Percentiles rank a stretch among this genome's conserved stretches.
Evolutionary conservation across 805 yeast species (phyloP).

Genomic region (Lipomyces lipofer): DNA sequence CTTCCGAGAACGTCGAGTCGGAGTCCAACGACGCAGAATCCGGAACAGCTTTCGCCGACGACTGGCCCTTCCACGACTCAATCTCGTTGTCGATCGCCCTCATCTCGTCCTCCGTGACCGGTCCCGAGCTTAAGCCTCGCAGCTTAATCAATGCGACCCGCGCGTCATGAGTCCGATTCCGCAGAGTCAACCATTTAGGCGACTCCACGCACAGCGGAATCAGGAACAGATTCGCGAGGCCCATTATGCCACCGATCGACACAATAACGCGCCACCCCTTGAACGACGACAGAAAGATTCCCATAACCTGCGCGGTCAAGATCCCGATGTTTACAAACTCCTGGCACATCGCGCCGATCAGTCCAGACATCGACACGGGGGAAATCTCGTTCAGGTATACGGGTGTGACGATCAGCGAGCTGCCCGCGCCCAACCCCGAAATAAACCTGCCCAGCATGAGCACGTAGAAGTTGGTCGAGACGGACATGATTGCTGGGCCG

Average conservation of each 20-base stretch:
- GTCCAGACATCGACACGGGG: slow-evolving; percentile 67
- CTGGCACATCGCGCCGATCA: slow-evolving; percentile 88
- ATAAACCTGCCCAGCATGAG: slow-evolving; percentile 70
- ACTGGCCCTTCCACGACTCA: slow-evolving; percentile 26
- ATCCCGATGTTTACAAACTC: slow-evolving; percentile 85
- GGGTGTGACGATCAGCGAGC: slow-evolving; percentile 82
- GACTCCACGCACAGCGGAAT: slow-evolving; percentile 59
- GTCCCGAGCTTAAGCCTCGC: slow-evolving; percentile 39
- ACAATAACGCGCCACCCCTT: slow-evolving; percentile 73
- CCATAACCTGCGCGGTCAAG: slow-evolving; percentile 71
- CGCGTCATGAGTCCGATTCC: slow-evolving; percentile 50
- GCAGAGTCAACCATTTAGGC: slow-evolving; percentile 74
- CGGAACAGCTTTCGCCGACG: background rate
- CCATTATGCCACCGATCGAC: slow-evolving; percentile 59
- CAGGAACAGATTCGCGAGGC: slow-evolving; percentile 49
- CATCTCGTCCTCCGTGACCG: slow-evolving; percentile 15
- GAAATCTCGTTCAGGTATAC: slow-evolving; percentile 77
- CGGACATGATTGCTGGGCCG: slow-evolving; percentile 65
- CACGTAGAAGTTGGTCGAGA: slow-evolving; percentile 45
- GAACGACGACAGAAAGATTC: slow-evolving; percentile 65
- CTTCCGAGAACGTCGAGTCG: slow-evolving; percentile 24
- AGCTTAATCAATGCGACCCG: slow-evolving; percentile 41
- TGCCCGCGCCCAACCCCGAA: slow-evolving; percentile 86
- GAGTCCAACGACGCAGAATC: slow-evolving; percentile 8
- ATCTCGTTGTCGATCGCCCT: slow-evolving; percentile 22